Base-by-base conservation (phyloP, 1,284 basidiomycete genomes). In the Ceratorhiza oryzae-sativae region DNA sequence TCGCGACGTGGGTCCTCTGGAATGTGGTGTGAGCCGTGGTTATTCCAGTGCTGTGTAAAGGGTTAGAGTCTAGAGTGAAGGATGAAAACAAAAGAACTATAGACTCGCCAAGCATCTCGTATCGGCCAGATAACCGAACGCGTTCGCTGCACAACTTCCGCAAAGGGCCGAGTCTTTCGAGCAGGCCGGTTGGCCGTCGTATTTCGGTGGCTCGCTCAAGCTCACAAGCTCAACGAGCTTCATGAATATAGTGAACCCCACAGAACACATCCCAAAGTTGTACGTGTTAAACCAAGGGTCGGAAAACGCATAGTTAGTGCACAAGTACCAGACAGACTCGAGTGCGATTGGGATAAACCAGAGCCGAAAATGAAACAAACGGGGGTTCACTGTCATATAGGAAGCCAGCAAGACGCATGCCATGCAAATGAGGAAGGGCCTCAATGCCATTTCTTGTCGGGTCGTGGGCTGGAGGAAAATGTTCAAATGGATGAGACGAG, bases 231-330 rank as follows among this genome's bases (percentile, higher is more conserved):
- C 71, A 9, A 60, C 23, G n/a, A 72, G 71, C 56, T 72, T 74
- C 73, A 74, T 74, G 6, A 67, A 48, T 36, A 70, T 53, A 15
- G 71, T 62, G 46, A 74, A 74, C 15, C 73, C 71, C 6, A 55
- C 48, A 8, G 51, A 41, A 12, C 73, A 63, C 10, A 56, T 60
- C 46, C 71, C 73, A 41, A 72, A 74, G 46, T 74, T 74, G 41
- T 45, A 72, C 15, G 71, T 59, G 36, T 72, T 72, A 8, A 60
- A 32, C 36, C 51, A 58, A 27, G 71, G 73, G n/a, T 67, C 51
- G 3, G 56, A 53, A 20, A 60, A 34, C 3, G 62, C 56, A 65
- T 53, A 68, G 30, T 74, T 65, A 15, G 73, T 72, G 36, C 55
- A 72, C 20, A 68, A 41, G 36, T 58, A 32, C 60, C 39, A 68